Conservation (phyloP, 2,329 filamentous ascomycete species). For the Leptographium galeiforme region DNA sequence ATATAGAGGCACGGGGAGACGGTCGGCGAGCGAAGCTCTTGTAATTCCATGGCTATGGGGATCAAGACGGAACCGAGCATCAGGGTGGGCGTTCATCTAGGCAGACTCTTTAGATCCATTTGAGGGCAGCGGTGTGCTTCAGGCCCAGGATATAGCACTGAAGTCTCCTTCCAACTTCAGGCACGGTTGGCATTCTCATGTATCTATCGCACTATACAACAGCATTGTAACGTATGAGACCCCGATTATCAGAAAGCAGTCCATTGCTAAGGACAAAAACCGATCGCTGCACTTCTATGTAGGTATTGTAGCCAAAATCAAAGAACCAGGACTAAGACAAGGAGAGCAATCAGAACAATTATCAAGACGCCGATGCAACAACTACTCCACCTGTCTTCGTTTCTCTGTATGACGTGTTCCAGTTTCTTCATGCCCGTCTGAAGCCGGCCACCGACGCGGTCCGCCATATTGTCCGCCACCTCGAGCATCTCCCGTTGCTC, state of each 20-base stretch:
- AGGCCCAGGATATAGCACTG: too few relatives aligned
- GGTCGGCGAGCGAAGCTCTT: not conserved
- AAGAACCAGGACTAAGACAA: conserved; percentile 61
- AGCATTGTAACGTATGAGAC: too few relatives aligned
- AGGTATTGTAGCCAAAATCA: conserved; percentile 18
- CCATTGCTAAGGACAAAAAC: not conserved
- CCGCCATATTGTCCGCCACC: conserved; percentile 69
- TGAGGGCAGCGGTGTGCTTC: too few relatives aligned
- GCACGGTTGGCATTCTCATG: not conserved
- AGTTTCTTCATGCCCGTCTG: conserved; percentile 80
- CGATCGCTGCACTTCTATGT: not conserved
- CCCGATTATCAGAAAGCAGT: not conserved
- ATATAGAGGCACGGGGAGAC: not conserved
- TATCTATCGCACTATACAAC: not conserved
- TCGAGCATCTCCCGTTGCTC: conserved; percentile 86
- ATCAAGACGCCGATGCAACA: conserved; percentile 88
- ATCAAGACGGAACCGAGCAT: not conserved
- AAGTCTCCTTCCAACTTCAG: not conserved
- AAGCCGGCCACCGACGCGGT: conserved; percentile 75
- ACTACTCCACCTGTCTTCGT: conserved; percentile 78
- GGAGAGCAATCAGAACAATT: conserved; percentile 70
- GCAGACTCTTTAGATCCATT: not conserved
- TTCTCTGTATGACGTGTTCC: conserved; percentile 69
- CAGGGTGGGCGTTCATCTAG: not conserved
- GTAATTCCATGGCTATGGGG: not conserved